Evolutionary conservation across 176 grass and related monocot genomes (phyloP), one percentile per base, ranked within the genome.

Genomic region (Carex myosuroides): DNA sequence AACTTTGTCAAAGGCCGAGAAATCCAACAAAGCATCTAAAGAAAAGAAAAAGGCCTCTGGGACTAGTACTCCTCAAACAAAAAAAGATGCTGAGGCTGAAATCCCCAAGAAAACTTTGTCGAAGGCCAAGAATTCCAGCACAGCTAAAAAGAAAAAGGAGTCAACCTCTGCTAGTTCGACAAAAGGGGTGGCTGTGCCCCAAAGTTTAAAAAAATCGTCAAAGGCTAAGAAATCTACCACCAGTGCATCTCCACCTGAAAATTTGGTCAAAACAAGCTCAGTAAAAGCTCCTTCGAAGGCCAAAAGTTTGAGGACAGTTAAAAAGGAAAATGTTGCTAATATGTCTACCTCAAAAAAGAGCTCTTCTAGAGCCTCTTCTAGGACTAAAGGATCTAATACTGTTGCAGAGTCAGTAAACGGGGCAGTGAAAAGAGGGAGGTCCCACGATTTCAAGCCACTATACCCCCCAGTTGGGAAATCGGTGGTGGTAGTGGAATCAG

Each of bases 401-500:
- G 59, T 21, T 60, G 50, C 62, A 10, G 5, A 87, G 52, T 73
- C 54, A 29, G 3, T 61, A 17, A 33, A 44, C 14, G 66, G 52
- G 32, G 24, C 66, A 22, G n/a, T 29, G 62, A 74, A 74, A 58
- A 84, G 14, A 60, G 42, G 20, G 81, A 60, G 79, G 48, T 58
- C 52, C 64, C 87, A 89, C 35, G 70, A 85, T 57, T 70, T 91
- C 72, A 33, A 74, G 20, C 89, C 95, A 83, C 89, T 98, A 81
- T 95, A 98, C 32, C 95, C 95, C 48, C 91, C 92, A 33, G 68
- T 55, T 82, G 89, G 84, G 39, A 98, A 93, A 84, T 98, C 95
- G 75, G 95, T 98, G 85, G 89, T 98, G 60, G 88, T 98, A 22
- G 95, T 98, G 37, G 95, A 98, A 85, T 98, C 95, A 52, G 91